Evolutionary conservation across 2,329 filamentous ascomycete species (phyloP).

Genomic region (Pseudogymnoascus sp.): DNA sequence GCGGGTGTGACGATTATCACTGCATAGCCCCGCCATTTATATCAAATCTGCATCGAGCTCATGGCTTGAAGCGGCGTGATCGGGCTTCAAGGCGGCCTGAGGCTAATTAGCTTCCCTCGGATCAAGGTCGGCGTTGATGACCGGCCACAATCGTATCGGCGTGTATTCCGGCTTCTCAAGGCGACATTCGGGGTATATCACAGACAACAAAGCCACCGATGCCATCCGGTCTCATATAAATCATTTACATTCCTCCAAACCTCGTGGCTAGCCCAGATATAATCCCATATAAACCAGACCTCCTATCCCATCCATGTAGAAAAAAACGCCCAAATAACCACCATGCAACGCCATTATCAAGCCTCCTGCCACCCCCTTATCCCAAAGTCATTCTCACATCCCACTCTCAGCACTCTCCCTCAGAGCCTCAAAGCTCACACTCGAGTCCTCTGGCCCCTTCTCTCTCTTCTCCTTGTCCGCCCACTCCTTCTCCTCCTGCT

Average conservation of each 20-base stretch:
- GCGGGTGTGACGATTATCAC: too few relatives aligned
- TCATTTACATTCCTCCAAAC: not conserved
- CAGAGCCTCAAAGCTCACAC: conserved; percentile 22
- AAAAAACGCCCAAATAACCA: too few relatives aligned
- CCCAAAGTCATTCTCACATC: conserved; percentile 16
- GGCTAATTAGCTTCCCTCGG: not conserved
- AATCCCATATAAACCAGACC: not conserved
- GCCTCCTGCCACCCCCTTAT: not conserved
- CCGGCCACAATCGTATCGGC: not conserved
- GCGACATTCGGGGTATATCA: not conserved
- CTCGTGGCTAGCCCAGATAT: not conserved
- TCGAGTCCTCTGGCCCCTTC: conserved; percentile 8
- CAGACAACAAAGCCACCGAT: not conserved
- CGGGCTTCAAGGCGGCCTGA: not conserved
- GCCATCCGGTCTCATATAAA: not conserved
- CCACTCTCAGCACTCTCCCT: conserved; percentile 24
- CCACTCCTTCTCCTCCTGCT: conserved; percentile 49
- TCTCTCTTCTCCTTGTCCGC: conserved; percentile 14
- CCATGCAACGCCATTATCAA: not conserved
- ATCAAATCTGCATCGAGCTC: not conserved
- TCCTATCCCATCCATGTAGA: not conserved
- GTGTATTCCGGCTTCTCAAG: not conserved
- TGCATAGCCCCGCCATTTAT: too few relatives aligned
- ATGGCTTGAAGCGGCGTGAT: not conserved
- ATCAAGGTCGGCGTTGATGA: not conserved